A percentile compares a stretch with the other conserved stretches of the same genome.
These are phyloP conservation scores for Styphnolobium japonicum DNA, from an alignment of 306 rosid species.

Conservation along the genomic window DNA sequence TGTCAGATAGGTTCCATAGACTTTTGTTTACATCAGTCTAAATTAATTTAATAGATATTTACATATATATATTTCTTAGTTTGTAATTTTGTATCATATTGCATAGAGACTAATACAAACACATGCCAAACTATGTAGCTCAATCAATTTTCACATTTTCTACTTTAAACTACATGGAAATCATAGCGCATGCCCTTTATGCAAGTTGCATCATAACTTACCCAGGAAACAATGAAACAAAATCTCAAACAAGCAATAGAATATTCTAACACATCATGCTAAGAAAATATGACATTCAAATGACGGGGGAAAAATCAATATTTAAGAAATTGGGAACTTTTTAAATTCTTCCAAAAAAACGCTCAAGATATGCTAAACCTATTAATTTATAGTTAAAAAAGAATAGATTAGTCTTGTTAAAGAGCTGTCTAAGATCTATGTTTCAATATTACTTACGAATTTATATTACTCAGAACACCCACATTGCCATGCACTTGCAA, in stretches of 20 bases:
- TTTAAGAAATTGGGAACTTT: neutral
- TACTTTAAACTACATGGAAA: neutral
- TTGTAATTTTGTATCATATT: neutral
- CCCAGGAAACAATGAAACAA: neutral
- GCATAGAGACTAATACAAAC: neutral
- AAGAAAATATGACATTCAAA: constrained; percentile 1
- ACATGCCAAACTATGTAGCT: neutral
- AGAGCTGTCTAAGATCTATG: neutral
- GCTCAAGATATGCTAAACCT: neutral
- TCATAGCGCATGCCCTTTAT: neutral
- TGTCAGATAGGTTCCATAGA: neutral
- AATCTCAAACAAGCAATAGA: neutral
- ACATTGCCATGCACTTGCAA: neutral
- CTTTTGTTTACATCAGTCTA: neutral
- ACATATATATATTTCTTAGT: neutral
- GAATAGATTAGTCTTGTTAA: neutral
- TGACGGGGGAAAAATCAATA: neutral
- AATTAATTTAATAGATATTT: neutral
- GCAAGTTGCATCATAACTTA: neutral
- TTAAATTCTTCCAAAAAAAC: neutral
- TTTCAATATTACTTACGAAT: neutral
- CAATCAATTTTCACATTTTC: neutral
- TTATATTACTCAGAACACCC: neutral
- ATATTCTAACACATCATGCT: neutral
- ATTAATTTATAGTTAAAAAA: neutral